These are phyloP conservation scores for Penicillium chermesinum DNA, from an alignment of 495 filamentous ascomycete genomes.

Conservation along the genomic window DNA sequence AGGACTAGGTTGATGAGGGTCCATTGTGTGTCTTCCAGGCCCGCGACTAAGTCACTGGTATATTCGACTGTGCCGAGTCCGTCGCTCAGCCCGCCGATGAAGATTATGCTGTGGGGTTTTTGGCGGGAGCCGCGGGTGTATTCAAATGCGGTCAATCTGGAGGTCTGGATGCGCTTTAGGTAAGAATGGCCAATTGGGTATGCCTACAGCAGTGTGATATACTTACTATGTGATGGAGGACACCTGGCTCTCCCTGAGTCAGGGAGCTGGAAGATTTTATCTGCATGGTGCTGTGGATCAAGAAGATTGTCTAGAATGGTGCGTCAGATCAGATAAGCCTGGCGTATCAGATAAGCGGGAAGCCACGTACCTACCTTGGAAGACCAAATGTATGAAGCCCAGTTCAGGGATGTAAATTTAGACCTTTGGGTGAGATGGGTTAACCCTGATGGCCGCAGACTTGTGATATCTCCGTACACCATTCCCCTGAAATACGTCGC, in stretches of 20 bases:
- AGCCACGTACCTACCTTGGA: background rate
- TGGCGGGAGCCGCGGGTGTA: slow-evolving; percentile 19
- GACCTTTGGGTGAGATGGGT: background rate
- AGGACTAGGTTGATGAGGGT: slow-evolving; percentile 54
- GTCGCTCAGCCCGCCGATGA: slow-evolving; percentile 54
- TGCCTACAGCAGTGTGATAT: background rate
- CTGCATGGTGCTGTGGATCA: slow-evolving; percentile 13
- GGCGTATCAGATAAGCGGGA: background rate
- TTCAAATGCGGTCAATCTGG: slow-evolving; percentile 24
- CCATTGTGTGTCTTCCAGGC: slow-evolving; percentile 52
- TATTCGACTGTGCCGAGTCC: slow-evolving; percentile 62
- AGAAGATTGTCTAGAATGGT: background rate
- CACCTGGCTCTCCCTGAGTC: slow-evolving; percentile 20
- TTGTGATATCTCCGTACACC: no score
- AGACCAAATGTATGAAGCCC: background rate
- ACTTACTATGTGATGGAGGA: slow-evolving; percentile 24
- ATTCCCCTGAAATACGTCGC: no score
- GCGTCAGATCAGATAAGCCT: slow-evolving; percentile 5
- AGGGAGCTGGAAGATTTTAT: slow-evolving; percentile 17
- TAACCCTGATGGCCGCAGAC: no score
- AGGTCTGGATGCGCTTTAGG: slow-evolving; percentile 10
- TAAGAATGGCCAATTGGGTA: background rate
- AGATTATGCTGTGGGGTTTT: slow-evolving; percentile 25
- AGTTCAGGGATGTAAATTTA: background rate
- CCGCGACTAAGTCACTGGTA: slow-evolving; percentile 35